A percentile compares a stretch with the other conserved stretches of the same genome.
phyloP scores from a whole-genome alignment of 768 basidiomycete genomes.

The Phylloporus sp. region DNA sequence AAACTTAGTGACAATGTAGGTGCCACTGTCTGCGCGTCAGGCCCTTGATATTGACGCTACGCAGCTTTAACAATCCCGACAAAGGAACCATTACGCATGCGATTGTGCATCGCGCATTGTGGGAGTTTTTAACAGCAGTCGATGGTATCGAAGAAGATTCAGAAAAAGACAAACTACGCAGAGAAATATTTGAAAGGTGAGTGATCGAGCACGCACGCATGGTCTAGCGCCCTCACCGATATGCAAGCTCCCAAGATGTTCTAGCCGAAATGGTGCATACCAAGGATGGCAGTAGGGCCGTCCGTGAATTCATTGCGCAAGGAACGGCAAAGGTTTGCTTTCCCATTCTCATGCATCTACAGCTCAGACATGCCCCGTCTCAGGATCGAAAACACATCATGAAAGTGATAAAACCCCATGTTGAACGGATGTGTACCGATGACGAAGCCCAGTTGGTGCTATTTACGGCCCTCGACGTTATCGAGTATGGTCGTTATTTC shows the following conservation, averaged over 20 bases:
- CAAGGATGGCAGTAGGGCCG: conserved; percentile 81
- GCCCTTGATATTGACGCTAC: neutral
- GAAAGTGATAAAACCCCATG: conserved; percentile 83
- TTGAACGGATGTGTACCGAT: conserved; percentile 82
- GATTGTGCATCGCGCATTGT: conserved; percentile 80
- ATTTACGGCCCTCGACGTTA: conserved; percentile 85
- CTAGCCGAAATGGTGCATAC: conserved; percentile 94
- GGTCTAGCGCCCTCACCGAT: neutral
- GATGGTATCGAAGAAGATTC: conserved; percentile 52
- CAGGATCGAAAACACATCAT: conserved; percentile 90
- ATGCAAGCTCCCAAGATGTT: conserved; percentile 68
- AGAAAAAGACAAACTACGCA: conserved; percentile 67
- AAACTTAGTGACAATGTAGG: conserved; percentile 71
- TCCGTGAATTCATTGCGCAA: conserved; percentile 77
- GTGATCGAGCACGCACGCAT: neutral
- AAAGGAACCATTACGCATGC: conserved; percentile 85
- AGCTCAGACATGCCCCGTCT: neutral
- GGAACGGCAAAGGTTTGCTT: conserved; percentile 72
- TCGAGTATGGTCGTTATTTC: conserved; percentile 55
- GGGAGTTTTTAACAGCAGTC: conserved; percentile 75
- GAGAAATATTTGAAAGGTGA: conserved; percentile 81
- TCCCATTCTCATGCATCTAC: neutral
- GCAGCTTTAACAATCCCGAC: conserved; percentile 86
- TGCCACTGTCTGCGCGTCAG: conserved; percentile 1
- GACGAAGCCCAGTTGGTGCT: conserved; percentile 88